Base-by-base conservation (phyloP, 441 rosid genomes). In the Pelargonium cotyledonis region DNA sequence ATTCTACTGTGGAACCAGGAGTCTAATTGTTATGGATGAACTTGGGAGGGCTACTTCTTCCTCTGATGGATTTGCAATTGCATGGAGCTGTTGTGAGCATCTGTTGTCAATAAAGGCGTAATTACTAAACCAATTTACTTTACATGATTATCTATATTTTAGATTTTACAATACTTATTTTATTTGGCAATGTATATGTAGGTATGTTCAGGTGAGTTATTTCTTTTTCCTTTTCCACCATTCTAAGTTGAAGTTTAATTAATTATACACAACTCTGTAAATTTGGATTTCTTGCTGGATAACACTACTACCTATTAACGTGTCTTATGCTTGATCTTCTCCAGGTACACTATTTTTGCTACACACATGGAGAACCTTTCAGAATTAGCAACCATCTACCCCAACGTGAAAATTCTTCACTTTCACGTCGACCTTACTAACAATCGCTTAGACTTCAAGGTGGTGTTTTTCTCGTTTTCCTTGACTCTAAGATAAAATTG, bases 31-130 rank as follows among this genome's bases (percentile, higher is more conserved):
- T 58, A 85, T 90, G 91, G 99, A 95, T 69, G 99, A 95, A 84
- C 98, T 92, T 16, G 98, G 99, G 76, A 92, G 98, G 84, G 99
- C 98, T 58, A 95, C 99, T 72, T 89, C 98, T 69, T 92, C 99
- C 46, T 84, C 93, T 40, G 99, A 95, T 79, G 97, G 97, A 75
- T 83, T 89, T 79, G 89, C 96, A 69, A 84, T 95, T 75, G 97
- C 97, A 66, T 90, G 98, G 99, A 88, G 99, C 84, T 95, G 96
- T 88, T 92, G 96, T 58, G 99, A 95, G 80, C 79, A 86, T 85
- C 86, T 95, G 38, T 66, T 86, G 73, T 89, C 96, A 46, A 85
- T 89, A 68, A 86, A 86, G 78, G 95, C 85, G 98, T 92, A 89
- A 92, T 74, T 63, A 31, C 70, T 65, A 63, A 60, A 62, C 63